phyloP scores from a whole-genome alignment of 2,329 filamentous ascomycete species.

The Colletotrichum ledebouriae region DNA sequence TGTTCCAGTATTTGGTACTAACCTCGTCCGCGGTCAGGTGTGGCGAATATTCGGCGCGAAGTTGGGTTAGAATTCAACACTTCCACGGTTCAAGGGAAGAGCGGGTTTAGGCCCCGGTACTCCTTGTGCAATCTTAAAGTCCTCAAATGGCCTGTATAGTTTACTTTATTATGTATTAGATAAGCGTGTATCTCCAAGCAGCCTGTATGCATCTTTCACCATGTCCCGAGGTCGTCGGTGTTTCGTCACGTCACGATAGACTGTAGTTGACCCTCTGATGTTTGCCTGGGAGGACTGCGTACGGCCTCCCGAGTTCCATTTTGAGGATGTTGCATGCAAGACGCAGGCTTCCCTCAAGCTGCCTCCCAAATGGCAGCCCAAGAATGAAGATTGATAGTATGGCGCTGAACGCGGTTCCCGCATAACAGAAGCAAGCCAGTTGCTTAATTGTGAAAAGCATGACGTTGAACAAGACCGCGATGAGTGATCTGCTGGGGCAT shows the following conservation, averaged over 20 bases:
- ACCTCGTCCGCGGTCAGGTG: no score
- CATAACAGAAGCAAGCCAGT: background rate
- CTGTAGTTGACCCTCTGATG: background rate
- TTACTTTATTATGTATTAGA: no score
- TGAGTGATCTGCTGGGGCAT: background rate
- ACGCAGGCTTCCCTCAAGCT: background rate
- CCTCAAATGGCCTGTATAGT: no score
- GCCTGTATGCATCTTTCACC: no score
- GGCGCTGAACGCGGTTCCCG: background rate
- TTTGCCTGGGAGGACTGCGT: accelerated
- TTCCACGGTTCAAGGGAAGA: no score
- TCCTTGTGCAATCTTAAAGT: no score
- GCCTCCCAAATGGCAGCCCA: background rate
- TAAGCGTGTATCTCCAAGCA: no score
- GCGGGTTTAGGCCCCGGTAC: no score
- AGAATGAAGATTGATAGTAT: background rate
- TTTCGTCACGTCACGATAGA: background rate
- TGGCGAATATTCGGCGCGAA: no score
- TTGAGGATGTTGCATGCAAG: background rate
- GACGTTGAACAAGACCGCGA: background rate
- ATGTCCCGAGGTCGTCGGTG: background rate
- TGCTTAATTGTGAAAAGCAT: background rate
- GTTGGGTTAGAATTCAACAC: no score
- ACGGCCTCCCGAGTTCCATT: background rate
- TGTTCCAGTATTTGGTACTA: no score